A percentile compares a stretch with the other conserved stretches of the same genome.
These are phyloP conservation scores for Ogataea sp. DNA, from an alignment of 805 yeast genomes.

Conservation along the genomic window DNA sequence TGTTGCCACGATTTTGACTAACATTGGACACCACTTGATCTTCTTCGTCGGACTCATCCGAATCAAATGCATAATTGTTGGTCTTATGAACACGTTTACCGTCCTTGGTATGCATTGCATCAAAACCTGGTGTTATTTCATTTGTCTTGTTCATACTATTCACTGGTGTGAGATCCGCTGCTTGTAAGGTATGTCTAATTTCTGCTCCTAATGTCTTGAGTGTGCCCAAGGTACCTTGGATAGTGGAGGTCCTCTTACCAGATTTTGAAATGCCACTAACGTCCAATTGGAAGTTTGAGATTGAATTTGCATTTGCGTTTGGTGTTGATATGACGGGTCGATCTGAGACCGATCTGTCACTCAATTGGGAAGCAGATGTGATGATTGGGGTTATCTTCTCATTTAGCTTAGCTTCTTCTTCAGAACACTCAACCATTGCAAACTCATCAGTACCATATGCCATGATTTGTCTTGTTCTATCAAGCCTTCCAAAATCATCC, in stretches of 20 bases:
- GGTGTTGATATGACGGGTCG: not conserved
- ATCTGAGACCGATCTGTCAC: too few relatives aligned
- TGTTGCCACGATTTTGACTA: not conserved
- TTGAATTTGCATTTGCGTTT: not conserved
- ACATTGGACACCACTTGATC: not conserved
- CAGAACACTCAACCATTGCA: conserved; percentile 57
- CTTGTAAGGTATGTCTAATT: conserved; percentile 7
- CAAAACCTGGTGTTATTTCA: conserved; percentile 1
- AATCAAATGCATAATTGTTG: not conserved
- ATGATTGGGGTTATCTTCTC: conserved; percentile 50
- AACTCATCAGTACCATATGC: conserved; percentile 79
- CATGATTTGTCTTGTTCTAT: conserved; percentile 53
- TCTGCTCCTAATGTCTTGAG: not conserved
- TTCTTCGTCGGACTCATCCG: conserved; percentile 1
- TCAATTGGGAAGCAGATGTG: too few relatives aligned
- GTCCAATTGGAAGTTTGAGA: too few relatives aligned
- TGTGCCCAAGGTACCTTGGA: not conserved
- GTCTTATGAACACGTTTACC: not conserved
- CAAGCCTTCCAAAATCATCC: conserved; percentile 87
- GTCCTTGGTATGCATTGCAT: not conserved
- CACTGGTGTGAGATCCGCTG: conserved; percentile 13
- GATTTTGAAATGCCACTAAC: too few relatives aligned
- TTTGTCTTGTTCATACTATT: conserved; percentile 10
- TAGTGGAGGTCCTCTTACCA: not conserved
- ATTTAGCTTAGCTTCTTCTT: conserved; percentile 39